phyloP scores from a whole-genome alignment of 768 basidiomycete genomes.

The Daedaleopsis nitida region DNA sequence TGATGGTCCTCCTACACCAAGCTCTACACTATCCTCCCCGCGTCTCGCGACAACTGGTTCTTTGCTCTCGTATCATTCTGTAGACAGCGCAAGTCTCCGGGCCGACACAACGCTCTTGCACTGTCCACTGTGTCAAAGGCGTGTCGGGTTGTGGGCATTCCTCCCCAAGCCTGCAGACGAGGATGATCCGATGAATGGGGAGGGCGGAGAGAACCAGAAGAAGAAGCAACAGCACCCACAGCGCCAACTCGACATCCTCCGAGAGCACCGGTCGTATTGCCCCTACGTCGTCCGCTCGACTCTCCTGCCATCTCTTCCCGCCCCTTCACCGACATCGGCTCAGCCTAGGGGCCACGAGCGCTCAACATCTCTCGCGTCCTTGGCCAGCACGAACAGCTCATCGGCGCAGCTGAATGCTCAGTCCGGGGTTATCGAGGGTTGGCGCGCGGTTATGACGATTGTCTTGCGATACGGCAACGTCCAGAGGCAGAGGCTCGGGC shows the following conservation, averaged over 20 bases:
- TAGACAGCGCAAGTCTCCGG: neutral
- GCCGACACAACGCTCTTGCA: constrained; percentile 58
- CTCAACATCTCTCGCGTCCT: constrained; percentile 31
- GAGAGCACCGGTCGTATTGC: constrained; percentile 84
- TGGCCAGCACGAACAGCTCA: constrained; percentile 31
- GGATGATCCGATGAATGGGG: constrained; percentile 9
- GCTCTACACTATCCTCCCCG: constrained; percentile 25
- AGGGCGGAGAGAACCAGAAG: constrained; percentile 4
- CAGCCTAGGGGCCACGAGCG: constrained; percentile 14
- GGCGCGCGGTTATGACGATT: constrained; percentile 76
- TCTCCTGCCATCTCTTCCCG: constrained; percentile 56
- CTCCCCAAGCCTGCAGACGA: constrained; percentile 24
- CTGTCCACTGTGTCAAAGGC: constrained; percentile 74
- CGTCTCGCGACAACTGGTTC: constrained; percentile 1
- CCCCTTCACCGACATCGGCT: constrained; percentile 15
- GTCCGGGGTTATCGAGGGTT: constrained; percentile 61
- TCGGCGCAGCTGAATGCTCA: constrained; percentile 34
- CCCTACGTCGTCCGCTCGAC: constrained; percentile 81
- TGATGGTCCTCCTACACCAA: constrained; percentile 21
- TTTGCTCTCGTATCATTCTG: constrained; percentile 1
- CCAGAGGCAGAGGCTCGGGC: constrained; percentile 47
- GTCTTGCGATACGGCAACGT: constrained; percentile 67
- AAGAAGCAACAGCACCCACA: constrained; percentile 26
- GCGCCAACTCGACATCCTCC: constrained; percentile 71
- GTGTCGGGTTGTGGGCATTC: constrained; percentile 80